These are phyloP conservation scores for Triadica sebifera DNA, from an alignment of 345 rosid genomes.

Conservation along the genomic window DNA sequence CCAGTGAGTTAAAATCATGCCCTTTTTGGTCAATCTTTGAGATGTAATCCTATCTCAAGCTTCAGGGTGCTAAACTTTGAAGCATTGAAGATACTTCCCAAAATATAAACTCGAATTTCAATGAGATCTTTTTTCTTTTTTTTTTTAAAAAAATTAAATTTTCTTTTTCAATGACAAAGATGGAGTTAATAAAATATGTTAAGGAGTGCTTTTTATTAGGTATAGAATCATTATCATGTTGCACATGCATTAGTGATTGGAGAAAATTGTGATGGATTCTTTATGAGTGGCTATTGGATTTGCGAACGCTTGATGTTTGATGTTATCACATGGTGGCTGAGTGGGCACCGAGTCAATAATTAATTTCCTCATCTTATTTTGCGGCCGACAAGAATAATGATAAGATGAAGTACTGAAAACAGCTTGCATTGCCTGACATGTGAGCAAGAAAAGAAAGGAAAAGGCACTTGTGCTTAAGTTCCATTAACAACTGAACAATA, in stretches of 20 bases:
- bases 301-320: neutral
- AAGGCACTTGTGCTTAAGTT: neutral
- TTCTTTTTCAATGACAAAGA: neutral
- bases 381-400: neutral
- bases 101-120: neutral
- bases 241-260: neutral
- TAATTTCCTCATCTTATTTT: neutral
- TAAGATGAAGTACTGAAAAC: neutral
- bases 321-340: too few species aligned
- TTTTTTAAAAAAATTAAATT: neutral
- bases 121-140: neutral
- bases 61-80: neutral
- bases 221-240: neutral
- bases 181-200: neutral
- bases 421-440: neutral
- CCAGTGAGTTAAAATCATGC: constrained; percentile 46
- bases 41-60: neutral
- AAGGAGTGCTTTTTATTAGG: neutral
- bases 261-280: neutral
- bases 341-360: neutral
- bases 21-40: neutral
- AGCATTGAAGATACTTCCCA: neutral
- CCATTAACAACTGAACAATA: neutral
- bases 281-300: neutral
- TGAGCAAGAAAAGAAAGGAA: constrained; percentile 1